Evolutionary conservation across 108 stramenopile species (phyloP).

Genomic region (Fistulifera pelliculosa): DNA sequence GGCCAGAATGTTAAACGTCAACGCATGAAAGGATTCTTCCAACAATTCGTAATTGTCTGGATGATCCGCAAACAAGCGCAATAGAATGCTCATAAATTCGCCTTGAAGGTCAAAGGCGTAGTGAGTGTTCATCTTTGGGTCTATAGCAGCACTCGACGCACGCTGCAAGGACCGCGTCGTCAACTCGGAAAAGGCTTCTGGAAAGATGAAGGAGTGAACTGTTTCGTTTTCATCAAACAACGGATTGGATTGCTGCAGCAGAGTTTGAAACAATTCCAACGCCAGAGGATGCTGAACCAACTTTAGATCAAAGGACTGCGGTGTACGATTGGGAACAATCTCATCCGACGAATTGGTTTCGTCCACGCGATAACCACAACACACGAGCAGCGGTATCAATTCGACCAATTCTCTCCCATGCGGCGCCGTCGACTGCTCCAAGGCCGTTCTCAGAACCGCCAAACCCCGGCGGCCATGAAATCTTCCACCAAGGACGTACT

Average conservation of each 20-base stretch:
- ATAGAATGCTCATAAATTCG: slow-evolving; percentile 24
- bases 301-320: slow-evolving; percentile 25
- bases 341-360: slow-evolving; percentile 14
- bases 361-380: slow-evolving; percentile 30
- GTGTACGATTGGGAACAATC: not conserved
- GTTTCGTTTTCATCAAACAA: no score
- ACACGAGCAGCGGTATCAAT: slow-evolving; percentile 56
- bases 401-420: slow-evolving; percentile 75
- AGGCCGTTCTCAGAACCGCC: slow-evolving; percentile 69
- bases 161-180: no score
- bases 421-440: slow-evolving; percentile 45
- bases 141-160: no score
- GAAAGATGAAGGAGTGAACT: no score
- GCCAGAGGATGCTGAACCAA: slow-evolving; percentile 54
- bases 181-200: no score
- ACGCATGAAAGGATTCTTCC: slow-evolving; percentile 67
- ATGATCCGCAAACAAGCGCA: slow-evolving; percentile 89
- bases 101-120: slow-evolving; percentile 14
- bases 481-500: slow-evolving; percentile 78
- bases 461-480: slow-evolving; percentile 86
- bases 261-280: slow-evolving; percentile 57
- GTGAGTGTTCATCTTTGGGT: no score
- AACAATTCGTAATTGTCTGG: slow-evolving; percentile 79
- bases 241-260: slow-evolving; percentile 18
- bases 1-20: slow-evolving; percentile 73